phyloP scores from a whole-genome alignment of 179 eudicot genomes.

The Nepenthes alata region DNA sequence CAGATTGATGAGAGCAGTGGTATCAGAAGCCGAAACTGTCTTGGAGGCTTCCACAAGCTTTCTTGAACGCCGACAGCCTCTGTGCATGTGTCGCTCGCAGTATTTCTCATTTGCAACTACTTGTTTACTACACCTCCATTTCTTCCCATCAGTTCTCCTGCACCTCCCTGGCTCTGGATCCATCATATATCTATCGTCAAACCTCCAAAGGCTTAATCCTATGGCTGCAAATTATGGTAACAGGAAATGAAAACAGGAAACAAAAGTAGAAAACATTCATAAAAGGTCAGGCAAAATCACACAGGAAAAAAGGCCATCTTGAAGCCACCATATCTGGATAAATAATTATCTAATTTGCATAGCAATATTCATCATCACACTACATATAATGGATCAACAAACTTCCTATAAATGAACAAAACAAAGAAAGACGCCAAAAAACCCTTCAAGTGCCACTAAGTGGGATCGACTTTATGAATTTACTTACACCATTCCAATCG shows the following conservation, averaged over 20 bases:
- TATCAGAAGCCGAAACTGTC: neutral
- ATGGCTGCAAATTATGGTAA: constrained; percentile 1
- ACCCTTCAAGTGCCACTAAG: no score
- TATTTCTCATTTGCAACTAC: constrained; percentile 31
- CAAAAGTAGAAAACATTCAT: neutral
- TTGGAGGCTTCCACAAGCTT: constrained; percentile 39
- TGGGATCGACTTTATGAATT: no score
- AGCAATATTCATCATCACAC: no score
- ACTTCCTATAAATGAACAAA: no score
- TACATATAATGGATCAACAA: no score
- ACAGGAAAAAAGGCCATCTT: neutral
- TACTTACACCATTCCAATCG: no score
- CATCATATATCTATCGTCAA: constrained; percentile 10
- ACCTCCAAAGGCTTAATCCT: constrained; percentile 1
- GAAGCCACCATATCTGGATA: no score
- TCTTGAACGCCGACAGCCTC: constrained; percentile 46
- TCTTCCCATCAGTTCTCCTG: constrained; percentile 43
- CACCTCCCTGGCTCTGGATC: constrained; percentile 35
- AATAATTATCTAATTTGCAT: no score
- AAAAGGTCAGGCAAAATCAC: neutral
- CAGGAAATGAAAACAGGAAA: neutral
- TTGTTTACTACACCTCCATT: constrained; percentile 32
- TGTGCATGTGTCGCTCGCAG: constrained; percentile 40
- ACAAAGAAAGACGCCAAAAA: no score
- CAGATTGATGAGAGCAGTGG: constrained; percentile 2